Base-by-base conservation (phyloP, 371 early-diverging fungal genomes). In the Dinochytrium kinnereticum region DNA sequence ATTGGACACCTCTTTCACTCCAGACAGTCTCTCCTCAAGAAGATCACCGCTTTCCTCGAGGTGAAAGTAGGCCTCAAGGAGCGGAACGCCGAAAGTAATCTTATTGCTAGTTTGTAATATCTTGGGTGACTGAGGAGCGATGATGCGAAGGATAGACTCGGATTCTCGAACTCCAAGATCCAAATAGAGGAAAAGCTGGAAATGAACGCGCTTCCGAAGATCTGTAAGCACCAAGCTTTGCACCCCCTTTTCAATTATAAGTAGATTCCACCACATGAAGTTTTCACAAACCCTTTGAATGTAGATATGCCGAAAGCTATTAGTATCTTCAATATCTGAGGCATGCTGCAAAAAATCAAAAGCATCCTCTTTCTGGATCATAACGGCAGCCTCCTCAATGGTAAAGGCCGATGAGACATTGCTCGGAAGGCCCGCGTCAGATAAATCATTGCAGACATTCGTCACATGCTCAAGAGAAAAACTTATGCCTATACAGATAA, bases 241-340 rank as follows among this genome's bases (percentile, higher is more conserved):
- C 13, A 61, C 36, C 3, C 61, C 61, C 61, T 61, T 30, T 3
- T 7, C 24, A 17, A 33, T 34, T 5, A 3, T 28, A 33, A 10
- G 10, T 3, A 13, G 36, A 61, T 24, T 31, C 10, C 36, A 2
- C 10, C 61, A 66, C 3, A 64, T 31, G 44, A 34, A 40, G 2
- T 19, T n/a, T n/a, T n/a, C n/a, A n/a, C 44, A 5, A 5, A 66
- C 66, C 44, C 17, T 66, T 66, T 66, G 66, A 10, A 66, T 66
- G 44, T 66, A 66, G 10, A 66, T 49, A 44, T 66, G 66, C 10
- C 66, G 66, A 40, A 66, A 66, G 10, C 24, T n/a, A 31, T 31
- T 64, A 19, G 26, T 37, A 37, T 13, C 15, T 37, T 34, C 36
- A 34, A 15, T 31, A 13, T 13, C 36, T 7, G 5, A 2, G 5